Base-by-base conservation (phyloP, 805 yeast genomes). In the Candida quercuum region DNA sequence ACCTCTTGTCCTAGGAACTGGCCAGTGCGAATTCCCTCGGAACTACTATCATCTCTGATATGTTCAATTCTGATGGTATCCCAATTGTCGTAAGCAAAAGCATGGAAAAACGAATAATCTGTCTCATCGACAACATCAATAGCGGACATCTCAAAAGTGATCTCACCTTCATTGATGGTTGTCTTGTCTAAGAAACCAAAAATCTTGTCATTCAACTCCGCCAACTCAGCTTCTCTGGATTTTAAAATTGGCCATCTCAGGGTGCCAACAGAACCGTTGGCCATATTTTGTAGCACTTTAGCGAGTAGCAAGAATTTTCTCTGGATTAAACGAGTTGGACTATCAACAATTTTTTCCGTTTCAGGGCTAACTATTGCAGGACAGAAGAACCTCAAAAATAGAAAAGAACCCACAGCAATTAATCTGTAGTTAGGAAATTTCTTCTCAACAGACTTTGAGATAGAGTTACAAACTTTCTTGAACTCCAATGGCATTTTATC, bases 351-450 rank as follows among this genome's bases (percentile, higher is more conserved):
- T 32, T 54, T 57, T 41, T 69, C 69, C 14, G 66, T 42, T 40
- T 86, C 95, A 0, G 97, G 97, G 24, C 87, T 78, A 12, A 89
- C 89, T 48, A 89, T 79, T 0, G 95, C 95, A 11, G 98, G 97
- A 55, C 94, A 84, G 42, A 83, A 71, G 44, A 82, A 77, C 39
- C 95, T 64, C 47, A 91, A 66, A 52, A 91, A 89, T 38, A 91
- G 66, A 55, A 85, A 91, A 0, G 95, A 88, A 0, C 96, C 95
- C 20, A 87, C 82, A 1, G 94, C 87, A 28, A 78, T 67, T 27
- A 73, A 66, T 32, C 81, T 72, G 28, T 81, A 82, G 28, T 74
- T 78, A 1, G 84, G 85, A 48, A 82, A 82, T 46, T 76, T 76
- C n/a, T 61, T 59, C 21, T 70, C 62, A 37, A 86, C 78, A 38